A percentile compares a stretch with the other conserved stretches of the same genome.
Conservation (phyloP, 352 stramenopile species). For the Globisporangium canariense region DNA sequence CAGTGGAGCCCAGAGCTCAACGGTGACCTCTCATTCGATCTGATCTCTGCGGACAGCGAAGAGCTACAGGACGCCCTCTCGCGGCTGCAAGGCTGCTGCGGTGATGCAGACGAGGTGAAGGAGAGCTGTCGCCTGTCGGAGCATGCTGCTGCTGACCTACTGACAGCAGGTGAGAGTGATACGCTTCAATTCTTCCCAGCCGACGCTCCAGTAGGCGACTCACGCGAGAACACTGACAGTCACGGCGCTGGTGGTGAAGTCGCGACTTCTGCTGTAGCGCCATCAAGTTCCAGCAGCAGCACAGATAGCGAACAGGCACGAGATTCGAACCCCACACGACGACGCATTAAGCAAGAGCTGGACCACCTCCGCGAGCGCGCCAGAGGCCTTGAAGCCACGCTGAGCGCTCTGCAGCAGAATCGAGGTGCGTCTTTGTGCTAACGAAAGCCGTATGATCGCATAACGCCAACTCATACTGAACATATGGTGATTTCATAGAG, state of each 20-base stretch:
- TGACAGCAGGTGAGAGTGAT: background rate
- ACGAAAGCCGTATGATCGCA: background rate
- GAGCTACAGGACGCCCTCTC: constrained; percentile 7
- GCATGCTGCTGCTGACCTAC: background rate
- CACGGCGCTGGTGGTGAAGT: background rate
- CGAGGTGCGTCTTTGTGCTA: constrained; percentile 4
- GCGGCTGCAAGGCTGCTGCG: background rate
- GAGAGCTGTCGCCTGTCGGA: background rate
- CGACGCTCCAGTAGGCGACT: background rate
- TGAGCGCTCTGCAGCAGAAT: constrained; percentile 5
- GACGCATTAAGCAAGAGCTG: constrained; percentile 9
- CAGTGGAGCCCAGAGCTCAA: background rate
- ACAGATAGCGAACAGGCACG: background rate
- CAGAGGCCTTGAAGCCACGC: background rate
- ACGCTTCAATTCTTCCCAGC: background rate
- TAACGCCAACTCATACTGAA: background rate
- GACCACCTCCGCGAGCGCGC: constrained; percentile 14
- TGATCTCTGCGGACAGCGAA: background rate
- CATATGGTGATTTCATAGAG: background rate
- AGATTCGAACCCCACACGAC: constrained; percentile 9
- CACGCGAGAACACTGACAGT: background rate
- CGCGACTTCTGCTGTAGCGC: background rate
- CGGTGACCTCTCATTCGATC: background rate
- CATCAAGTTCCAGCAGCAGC: constrained; percentile 1
- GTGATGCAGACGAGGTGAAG: background rate